phyloP scores from a whole-genome alignment of 2,329 filamentous ascomycete genomes.

The Stagonosporopsis cucurbitacearum region DNA sequence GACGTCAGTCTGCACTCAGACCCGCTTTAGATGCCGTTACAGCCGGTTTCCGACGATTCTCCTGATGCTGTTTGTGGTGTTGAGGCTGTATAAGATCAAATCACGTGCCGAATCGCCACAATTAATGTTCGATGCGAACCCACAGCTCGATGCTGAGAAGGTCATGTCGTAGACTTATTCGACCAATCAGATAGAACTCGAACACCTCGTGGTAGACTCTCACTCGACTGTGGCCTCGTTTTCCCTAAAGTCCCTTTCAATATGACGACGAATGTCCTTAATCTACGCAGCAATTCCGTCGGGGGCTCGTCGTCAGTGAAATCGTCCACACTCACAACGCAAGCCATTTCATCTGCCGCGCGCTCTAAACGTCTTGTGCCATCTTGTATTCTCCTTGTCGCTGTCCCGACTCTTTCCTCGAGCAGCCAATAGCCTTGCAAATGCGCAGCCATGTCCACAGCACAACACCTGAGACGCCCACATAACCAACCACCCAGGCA shows the following conservation, averaged over 20 bases:
- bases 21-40: not conserved
- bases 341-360: not conserved
- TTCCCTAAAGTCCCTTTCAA: not conserved
- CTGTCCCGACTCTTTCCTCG: not conserved
- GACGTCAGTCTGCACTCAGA: not conserved
- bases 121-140: not conserved
- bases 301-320: not conserved
- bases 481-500: not conserved
- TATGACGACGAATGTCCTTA: not conserved
- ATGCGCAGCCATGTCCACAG: not conserved
- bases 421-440: not conserved
- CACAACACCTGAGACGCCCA: not conserved
- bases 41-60: not conserved
- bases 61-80: not conserved
- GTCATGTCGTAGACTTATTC: not conserved
- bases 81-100: not conserved
- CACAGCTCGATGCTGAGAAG: not conserved
- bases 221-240: not conserved
- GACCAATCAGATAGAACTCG: not conserved
- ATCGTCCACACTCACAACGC: not conserved
- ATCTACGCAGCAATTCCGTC: not conserved
- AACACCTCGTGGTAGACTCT: conserved; percentile 1
- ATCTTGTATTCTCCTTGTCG: not conserved
- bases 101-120: not conserved
- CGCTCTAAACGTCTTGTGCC: not conserved